Base-by-base conservation (phyloP, 2,329 filamentous ascomycete genomes). In the Arthroderma sp. region DNA sequence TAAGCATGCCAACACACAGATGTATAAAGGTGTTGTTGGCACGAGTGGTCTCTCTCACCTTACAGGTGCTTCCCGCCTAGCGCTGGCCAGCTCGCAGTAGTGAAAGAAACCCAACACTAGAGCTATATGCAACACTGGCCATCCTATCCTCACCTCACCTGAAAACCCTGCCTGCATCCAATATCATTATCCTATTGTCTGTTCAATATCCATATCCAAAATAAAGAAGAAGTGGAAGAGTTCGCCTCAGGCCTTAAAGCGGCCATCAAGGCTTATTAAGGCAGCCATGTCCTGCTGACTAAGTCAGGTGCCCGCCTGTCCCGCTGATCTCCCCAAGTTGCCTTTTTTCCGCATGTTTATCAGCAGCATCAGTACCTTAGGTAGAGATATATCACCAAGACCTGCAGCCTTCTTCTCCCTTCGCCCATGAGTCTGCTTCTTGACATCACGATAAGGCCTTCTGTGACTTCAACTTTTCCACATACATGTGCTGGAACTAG, bases 1-100 rank as follows among this genome's bases (percentile, higher is more conserved):
- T 35, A 51, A 51, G 33, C 47, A 51, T 51, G 47, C 47, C 47
- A 51, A 51, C 47, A 15, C 47, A 51, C 47, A 49, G 25, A 31
- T 51, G 28, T 28, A 19, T 31, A 31, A 21, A n/a, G 47, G 47
- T 51, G 47, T 19, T 51, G 47, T 19, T 51, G 47, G 47, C 47
- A 51, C 47, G 47, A 51, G 21, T 51, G 47, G n/a, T 51, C 25
- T 51, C 47, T n/a, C n/a, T n/a, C n/a, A n/a, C n/a, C 47, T 15
- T 33, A 51, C 47, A 35, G 21, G 19, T 47, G 5, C 4, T 47
- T 47, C 41, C 41, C 41, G 4, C 41, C 21, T 17, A 47, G 25
- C 47, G 25, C 23, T 33, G 15, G 47, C 28, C 25, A 51, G 47
- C 47, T 21, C 5, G 23, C 7, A 31, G 47, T 4, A 19, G 4